Conservation (phyloP, 176 grass and related monocot species). For the Triticum dicoccoides region DNA sequence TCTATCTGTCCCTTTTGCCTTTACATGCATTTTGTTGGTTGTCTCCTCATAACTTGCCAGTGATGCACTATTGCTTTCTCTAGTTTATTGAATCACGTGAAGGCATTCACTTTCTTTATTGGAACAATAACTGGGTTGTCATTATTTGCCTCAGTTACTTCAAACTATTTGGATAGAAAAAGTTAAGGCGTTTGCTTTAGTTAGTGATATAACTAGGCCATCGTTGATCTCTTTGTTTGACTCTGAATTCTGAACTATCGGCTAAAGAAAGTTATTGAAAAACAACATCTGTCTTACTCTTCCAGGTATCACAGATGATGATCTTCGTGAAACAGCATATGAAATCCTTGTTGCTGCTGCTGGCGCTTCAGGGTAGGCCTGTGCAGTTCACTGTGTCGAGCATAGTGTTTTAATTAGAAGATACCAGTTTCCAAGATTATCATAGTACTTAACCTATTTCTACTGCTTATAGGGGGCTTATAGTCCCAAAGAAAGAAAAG, state of each 20-base stretch:
- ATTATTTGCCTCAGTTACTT: neutral
- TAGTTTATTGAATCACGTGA: neutral
- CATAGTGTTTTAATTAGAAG: neutral
- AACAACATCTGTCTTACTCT: conserved; percentile 21
- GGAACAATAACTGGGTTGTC: neutral
- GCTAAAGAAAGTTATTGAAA: conserved; percentile 28
- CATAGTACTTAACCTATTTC: conserved; percentile 20
- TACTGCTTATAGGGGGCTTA: conserved; percentile 60
- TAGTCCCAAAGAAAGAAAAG: conserved; percentile 76
- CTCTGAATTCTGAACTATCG: neutral
- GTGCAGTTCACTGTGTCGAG: neutral
- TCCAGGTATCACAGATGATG: conserved; percentile 89
- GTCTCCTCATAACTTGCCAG: too few relatives aligned
- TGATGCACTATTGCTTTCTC: neutral
- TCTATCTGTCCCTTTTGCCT: too few relatives aligned
- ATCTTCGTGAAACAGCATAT: conserved; percentile 98
- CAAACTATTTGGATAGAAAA: neutral
- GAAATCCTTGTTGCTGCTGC: conserved; percentile 93
- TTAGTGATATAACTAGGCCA: neutral
- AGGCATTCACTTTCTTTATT: neutral
- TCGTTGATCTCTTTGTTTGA: neutral
- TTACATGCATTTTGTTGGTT: too few relatives aligned
- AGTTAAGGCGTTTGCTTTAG: neutral
- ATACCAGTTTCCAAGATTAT: neutral
- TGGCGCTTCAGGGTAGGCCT: conserved; percentile 87